Base-by-base conservation (phyloP, 768 basidiomycete genomes). In the Nidularia sp. region DNA sequence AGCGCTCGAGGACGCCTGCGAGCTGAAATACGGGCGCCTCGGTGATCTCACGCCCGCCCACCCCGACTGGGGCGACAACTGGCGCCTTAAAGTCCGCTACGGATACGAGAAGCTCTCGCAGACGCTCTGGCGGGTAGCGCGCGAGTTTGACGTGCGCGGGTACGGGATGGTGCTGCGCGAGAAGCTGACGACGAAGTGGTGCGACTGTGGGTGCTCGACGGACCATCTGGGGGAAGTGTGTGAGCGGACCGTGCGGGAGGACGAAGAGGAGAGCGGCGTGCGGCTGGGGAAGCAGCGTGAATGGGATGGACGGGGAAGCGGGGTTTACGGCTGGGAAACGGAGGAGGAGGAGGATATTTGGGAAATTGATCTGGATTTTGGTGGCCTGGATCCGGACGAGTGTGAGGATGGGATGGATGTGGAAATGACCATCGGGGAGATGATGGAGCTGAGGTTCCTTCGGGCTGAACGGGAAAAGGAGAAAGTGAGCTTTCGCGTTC, bases 171-270 rank as follows among this genome's bases (percentile, higher is more conserved):
- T 88, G 10, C 69, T 89, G 33, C 71, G 85, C 31, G 88, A 89
- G 57, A 89, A 89, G 66, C 65, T 89, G 49, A 84, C 82, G 9
- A 77, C 74, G 3, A 88, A 88, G 58, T 89, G 88, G 87, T 89
- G 87, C 61, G 86, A 88, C 53, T 89, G 87, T 66, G 87, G 87
- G 1, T 89, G 87, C 62, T 88, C 86, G 46, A 88, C 87, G 29
- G 87, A 88, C 62, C 86, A 88, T 60, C 70, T 89, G 9, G 83
- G 85, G 1, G 86, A 88, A 62, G 87, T 89, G 12, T 88, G 88
- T 55, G 87, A 88, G 69, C 75, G 75, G 52, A 85, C 85, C 6
- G 86, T 88, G 33, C 65, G 85, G 46, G 81, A 85, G 61, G 86
- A 86, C 31, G 87, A 87, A 58, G 80, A 81, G 57, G 83, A 81